Evolutionary conservation across 2,329 filamentous ascomycete species (phyloP), one percentile per base, ranked within the genome.

Genomic region (Pseudogymnoascus sp.): DNA sequence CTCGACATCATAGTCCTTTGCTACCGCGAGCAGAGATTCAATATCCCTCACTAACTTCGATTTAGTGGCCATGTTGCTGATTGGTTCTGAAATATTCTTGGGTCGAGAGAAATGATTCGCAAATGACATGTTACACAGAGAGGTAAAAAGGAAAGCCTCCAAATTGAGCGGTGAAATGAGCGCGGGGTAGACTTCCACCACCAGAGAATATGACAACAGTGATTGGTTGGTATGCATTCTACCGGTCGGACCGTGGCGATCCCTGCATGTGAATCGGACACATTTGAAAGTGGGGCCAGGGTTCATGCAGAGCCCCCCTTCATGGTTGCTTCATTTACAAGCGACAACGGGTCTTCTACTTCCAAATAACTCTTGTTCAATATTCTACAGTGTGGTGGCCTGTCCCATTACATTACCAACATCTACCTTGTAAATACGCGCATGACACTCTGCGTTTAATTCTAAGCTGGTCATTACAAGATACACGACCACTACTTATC

Each of bases 1-100:
- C 18, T 65, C 61, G 13, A 62, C 57, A 59, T 63, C 57, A 38
- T 62, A 61, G 8, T 30, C 35, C 26, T 63, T 66, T 6, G 64
- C 65, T 35, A 38, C 45, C 15, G 30, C 60, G 8, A 65, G 64
- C 12, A 65, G 52, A 7, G 59, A 57, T 39, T 66, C 64, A 9
- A 63, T 57, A 1, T 63, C 58, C n/a, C 58, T 23, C 9, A 66
- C 57, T 3, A 66, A 28, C 6, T 62, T 59, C 21, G 48, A 13
- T 12, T 61, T 61, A 18, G 57, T 35, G 1, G 57, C 35, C 63
- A 65, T 65, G 18, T 26, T 61, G 37, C 59, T 23, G 37, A 33
- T 61, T 58, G 19, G 41, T 28, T 18, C 23, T 52, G 41, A 52
- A 30, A 52, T 52, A 3, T 10, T 52, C n/a, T 52, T 52, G 41